Percentiles rank a stretch among this genome's conserved stretches.
phyloP scores from a whole-genome alignment of 2,329 filamentous ascomycete species.

The Colletotrichum lini region DNA sequence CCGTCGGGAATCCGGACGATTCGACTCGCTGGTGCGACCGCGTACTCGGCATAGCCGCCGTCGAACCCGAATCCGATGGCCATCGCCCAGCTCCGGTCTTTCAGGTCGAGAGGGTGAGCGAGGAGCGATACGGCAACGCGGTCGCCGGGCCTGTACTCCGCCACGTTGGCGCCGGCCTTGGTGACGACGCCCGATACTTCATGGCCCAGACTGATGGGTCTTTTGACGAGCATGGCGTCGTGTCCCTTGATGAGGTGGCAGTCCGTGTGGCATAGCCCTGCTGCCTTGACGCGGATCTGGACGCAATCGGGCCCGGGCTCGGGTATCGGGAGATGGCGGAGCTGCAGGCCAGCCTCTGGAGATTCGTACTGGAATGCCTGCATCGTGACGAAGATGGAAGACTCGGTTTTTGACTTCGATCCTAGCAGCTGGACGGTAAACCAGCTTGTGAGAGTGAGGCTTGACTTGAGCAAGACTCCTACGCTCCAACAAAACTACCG shows the following conservation, averaged over 20 bases:
- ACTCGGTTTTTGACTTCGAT: accelerated
- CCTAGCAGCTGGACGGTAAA: too few relatives aligned
- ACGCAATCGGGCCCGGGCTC: conserved; percentile 21
- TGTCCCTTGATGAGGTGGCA: conserved; percentile 6
- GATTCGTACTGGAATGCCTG: neutral
- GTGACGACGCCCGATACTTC: conserved; percentile 27
- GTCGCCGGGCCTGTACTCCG: neutral
- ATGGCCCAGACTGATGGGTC: conserved; percentile 33
- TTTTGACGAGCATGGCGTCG: neutral
- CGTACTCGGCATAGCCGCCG: conserved; percentile 26
- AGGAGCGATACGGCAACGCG: conserved; percentile 16
- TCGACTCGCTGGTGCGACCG: neutral
- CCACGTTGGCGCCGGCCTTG: neutral
- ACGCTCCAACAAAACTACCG: too few relatives aligned
- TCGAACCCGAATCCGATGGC: conserved; percentile 23
- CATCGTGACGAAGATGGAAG: neutral
- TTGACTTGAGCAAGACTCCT: too few relatives aligned
- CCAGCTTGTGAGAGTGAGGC: neutral
- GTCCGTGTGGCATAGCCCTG: conserved; percentile 29
- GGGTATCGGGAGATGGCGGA: conserved; percentile 17
- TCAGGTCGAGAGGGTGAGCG: neutral
- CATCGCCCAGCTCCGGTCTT: neutral
- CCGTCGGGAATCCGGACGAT: conserved; percentile 40
- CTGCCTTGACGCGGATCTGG: conserved; percentile 26
- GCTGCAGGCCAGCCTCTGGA: conserved; percentile 2